Evolutionary conservation across 495 filamentous ascomycete genomes (phyloP), one percentile per base, ranked within the genome.

Genomic region (Lepidopterella palustris): DNA sequence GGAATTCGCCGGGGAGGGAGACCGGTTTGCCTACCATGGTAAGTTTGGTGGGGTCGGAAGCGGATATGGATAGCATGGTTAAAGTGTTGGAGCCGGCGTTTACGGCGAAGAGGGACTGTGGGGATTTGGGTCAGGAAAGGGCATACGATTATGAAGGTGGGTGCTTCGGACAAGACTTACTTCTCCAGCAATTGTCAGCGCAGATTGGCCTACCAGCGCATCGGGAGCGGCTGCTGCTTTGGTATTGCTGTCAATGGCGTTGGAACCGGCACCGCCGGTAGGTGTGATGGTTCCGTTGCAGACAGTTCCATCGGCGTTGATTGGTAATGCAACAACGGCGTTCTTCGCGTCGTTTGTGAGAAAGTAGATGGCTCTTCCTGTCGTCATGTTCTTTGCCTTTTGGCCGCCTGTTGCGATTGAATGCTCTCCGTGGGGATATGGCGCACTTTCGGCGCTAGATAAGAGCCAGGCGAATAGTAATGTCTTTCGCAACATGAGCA

Each of bases 21-120:
- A 68, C 70, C 0, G 78, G 78, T 5, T 66, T 24, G 31, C 79
- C 80, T 26, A 81, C 55, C n/a, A 73, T 49, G 0, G 68, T 71
- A 32, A 83, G 65, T 8, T 73, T 58, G 24, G 74, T 77, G 3
- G 82, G 76, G 63, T 84, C 68, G 4, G 59, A 15, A 0, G 68
- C 53, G 21, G 66, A 66, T 68, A 86, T 84, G 49, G 68, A 58
- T 45, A 86, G 71, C 77, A 83, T 78, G 58, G 73, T 76, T 2
- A 83, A 40, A 2, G 79, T 79, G 65, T 84, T 81, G 35, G 79
- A 83, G 29, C 81, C 82, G n/a, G 83, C 71, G 68, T 85, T 85
- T 35, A 85, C 81, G 23, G 79, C 80, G 54, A 85, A 81, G 28
- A 84, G 55, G 55, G 57, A 53, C 69, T 64, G 45, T 27, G 50